Evolutionary conservation across 768 basidiomycete genomes (phyloP).

Genomic region (Leccinum sublutescens): DNA sequence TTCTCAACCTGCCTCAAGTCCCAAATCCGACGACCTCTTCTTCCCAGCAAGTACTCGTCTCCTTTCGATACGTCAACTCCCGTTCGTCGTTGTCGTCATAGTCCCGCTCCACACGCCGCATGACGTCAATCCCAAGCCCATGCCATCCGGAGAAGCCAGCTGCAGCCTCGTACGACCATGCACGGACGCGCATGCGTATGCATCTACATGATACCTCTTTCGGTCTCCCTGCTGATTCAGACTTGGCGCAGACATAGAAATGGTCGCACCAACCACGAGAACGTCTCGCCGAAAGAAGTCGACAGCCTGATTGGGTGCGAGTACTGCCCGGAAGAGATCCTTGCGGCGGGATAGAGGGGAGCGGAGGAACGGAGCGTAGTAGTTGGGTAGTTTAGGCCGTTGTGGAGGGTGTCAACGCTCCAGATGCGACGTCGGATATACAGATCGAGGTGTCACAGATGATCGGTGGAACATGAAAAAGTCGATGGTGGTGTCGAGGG

Average conservation of each 20-base stretch:
- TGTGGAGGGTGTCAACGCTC: conserved; percentile 2
- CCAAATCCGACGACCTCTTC: neutral
- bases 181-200: too few relatives aligned
- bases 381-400: conserved; percentile 19
- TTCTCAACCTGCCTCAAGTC: too few relatives aligned
- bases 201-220: too few relatives aligned
- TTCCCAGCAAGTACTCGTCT: neutral
- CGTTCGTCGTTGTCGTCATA: neutral
- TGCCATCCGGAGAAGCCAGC: conserved; percentile 30
- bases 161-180: conserved; percentile 25
- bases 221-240: too few relatives aligned
- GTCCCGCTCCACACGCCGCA: neutral
- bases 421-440: neutral
- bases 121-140: conserved; percentile 20
- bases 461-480: neutral
- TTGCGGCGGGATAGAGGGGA: conserved; percentile 25
- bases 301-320: conserved; percentile 16
- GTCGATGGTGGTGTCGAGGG: neutral
- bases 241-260: too few relatives aligned
- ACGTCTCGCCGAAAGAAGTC: neutral
- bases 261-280: too few relatives aligned
- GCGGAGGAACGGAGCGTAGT: conserved; percentile 28
- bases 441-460: too few relatives aligned
- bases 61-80: neutral
- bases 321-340: conserved; percentile 25